phyloP scores from a whole-genome alignment of 2,329 filamentous ascomycete species.

The Diaporthe citri region DNA sequence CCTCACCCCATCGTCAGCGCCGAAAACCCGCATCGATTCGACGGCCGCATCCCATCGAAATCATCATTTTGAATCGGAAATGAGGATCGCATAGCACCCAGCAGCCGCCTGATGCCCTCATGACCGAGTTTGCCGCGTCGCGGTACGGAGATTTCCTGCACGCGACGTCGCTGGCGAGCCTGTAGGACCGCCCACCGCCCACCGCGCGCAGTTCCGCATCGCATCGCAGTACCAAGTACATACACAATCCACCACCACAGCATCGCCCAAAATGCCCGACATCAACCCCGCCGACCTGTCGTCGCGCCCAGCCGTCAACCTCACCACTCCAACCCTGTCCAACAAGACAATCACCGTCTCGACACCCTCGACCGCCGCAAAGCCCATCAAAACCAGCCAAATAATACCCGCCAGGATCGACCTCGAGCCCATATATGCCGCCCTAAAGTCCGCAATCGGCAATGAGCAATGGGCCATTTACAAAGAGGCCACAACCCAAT shows the following conservation, averaged over 20 bases:
- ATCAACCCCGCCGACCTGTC: conserved; percentile 77
- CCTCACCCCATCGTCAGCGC: conserved; percentile 45
- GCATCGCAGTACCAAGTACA: conserved; percentile 6
- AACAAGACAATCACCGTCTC: conserved; percentile 69
- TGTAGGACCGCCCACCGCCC: conserved; percentile 24
- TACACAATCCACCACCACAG: conserved; percentile 35
- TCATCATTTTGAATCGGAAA: conserved; percentile 58
- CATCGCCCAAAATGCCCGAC: conserved; percentile 68
- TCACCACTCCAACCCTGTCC: conserved; percentile 70
- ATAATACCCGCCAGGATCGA: conserved; percentile 76
- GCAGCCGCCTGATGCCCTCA: conserved; percentile 57
- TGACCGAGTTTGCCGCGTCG: conserved; percentile 56
- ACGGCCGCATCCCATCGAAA: conserved; percentile 55
- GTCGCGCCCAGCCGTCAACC: conserved; percentile 68
- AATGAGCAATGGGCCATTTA: conserved; percentile 74
- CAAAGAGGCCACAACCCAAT: conserved; percentile 73
- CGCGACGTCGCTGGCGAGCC: conserved; percentile 55
- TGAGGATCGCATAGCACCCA: conserved; percentile 57
- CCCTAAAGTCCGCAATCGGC: conserved; percentile 70
- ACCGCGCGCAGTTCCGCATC: conserved; percentile 26
- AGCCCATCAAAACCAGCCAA: conserved; percentile 70
- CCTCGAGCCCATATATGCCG: conserved; percentile 73
- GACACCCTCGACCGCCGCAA: conserved; percentile 58
- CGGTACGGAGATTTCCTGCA: conserved; percentile 60
- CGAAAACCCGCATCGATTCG: conserved; percentile 55